Evolutionary conservation across 805 yeast genomes (phyloP), one percentile per base, ranked within the genome.

Genomic region (Gaillardinia entomophila): DNA sequence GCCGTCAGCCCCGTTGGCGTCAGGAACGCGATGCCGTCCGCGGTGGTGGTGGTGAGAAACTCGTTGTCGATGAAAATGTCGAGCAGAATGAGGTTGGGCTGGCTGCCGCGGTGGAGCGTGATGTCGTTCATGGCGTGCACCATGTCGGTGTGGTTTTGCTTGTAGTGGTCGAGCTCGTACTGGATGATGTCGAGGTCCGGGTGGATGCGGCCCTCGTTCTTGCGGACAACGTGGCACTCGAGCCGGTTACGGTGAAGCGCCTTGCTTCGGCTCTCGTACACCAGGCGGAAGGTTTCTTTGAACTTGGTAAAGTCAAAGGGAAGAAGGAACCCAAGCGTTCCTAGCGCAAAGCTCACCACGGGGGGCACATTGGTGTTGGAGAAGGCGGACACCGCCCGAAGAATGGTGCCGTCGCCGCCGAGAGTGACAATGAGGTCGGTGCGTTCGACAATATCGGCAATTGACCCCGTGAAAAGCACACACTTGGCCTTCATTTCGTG

Each of bases 1-100:
- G 97, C 96, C 0, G 97, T 89, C 7, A 95, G 85, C 0, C 97
- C 97, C 0, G 97, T 89, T 12, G 97, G 97, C 0, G 97, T 84
- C 3, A 92, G 72, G 28, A 87, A 68, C 4, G 79, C 75, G 6
- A 89, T 71, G 24, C 97, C 97, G 57, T 90, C 97, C 1, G 94
- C 96, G 0, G 90, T 83, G 4, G 96, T 88, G 33, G 89, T 75
- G 6, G 97, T 90, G 33, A 90, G 62, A 48, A 80, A 82, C 52
- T 83, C 81, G 15, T 85, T 87, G 54, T 89, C 92, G 17, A 89
- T 81, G 42, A 70, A 77, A n/a, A 90, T 79, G 43, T 89, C 96
- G 37, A 90, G 64, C 32, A 83, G 77, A 2, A 92, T 78, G 41
- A 90, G 67, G 49, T 86, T 89, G 2, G 97, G 96, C 20, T 85